Percentiles rank a stretch among this genome's conserved stretches.
Conservation (phyloP, 768 basidiomycete species). For the Russula abietina region DNA sequence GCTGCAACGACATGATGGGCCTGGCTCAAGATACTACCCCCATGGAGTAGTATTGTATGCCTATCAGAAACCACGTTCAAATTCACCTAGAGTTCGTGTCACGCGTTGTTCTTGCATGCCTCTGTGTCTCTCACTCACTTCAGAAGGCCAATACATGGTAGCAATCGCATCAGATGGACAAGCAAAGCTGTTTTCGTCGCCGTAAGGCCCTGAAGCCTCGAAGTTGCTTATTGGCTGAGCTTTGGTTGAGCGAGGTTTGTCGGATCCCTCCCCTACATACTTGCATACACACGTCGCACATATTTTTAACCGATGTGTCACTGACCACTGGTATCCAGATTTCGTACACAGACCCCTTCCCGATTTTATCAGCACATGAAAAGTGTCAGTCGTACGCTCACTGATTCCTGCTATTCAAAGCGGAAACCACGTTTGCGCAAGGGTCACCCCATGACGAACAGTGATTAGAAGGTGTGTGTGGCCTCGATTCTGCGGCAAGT, state of each 20-base stretch:
- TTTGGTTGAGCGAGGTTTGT: not conserved
- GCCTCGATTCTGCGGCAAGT: not conserved
- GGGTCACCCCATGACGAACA: too few species aligned
- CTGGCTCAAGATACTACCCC: not conserved
- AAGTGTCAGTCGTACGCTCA: not conserved
- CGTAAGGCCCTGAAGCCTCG: not conserved
- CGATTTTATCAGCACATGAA: not conserved
- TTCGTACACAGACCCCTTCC: not conserved
- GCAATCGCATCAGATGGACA: not conserved
- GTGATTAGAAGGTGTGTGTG: not conserved
- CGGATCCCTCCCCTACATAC: too few species aligned
- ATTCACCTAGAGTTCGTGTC: not conserved
- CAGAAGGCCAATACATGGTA: not conserved
- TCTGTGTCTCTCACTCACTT: not conserved
- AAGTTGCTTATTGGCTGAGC: not conserved
- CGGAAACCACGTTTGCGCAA: not conserved
- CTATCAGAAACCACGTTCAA: not conserved
- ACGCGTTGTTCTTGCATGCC: not conserved
- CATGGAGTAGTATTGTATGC: not conserved
- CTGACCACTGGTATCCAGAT: too few species aligned
- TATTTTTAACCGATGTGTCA: not conserved
- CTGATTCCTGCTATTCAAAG: not conserved
- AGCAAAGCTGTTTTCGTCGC: not conserved
- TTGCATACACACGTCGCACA: not conserved
- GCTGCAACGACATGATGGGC: not conserved